phyloP scores from a whole-genome alignment of 1,139 yeast species.

The Scheffersomyces segobiensis region DNA sequence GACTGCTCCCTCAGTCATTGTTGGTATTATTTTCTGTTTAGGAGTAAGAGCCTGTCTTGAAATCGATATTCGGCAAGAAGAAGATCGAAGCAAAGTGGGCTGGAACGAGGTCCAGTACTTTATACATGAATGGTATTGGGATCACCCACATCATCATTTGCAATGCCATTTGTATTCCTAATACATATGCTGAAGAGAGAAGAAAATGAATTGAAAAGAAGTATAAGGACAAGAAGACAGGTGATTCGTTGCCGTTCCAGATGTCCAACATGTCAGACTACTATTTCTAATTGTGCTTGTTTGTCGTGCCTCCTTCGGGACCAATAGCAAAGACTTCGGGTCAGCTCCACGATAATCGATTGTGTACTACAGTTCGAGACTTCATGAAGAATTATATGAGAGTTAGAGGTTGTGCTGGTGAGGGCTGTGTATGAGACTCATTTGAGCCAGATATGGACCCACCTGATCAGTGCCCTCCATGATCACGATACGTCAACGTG shows the following conservation, averaged over 20 bases:
- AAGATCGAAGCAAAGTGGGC: neutral
- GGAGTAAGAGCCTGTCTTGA: conserved; percentile 8
- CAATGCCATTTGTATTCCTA: conserved; percentile 15
- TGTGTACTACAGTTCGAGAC: conserved; percentile 13
- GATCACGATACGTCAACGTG: neutral
- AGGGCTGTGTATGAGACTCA: conserved; percentile 2
- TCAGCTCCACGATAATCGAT: conserved; percentile 8
- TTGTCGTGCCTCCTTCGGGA: conserved; percentile 11
- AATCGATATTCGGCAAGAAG: conserved; percentile 8
- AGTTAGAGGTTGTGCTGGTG: conserved; percentile 3
- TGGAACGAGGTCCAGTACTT: conserved; percentile 1
- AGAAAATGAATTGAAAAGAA: conserved; percentile 4
- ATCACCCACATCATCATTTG: conserved; percentile 20
- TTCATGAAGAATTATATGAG: conserved; percentile 11
- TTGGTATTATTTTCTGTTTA: conserved; percentile 21
- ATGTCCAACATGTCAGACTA: neutral
- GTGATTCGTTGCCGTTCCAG: conserved; percentile 8
- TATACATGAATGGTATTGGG: conserved; percentile 8
- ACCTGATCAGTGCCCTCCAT: neutral
- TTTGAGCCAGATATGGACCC: neutral
- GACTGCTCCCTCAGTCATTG: conserved; percentile 30
- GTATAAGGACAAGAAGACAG: conserved; percentile 4
- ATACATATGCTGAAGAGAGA: conserved; percentile 5
- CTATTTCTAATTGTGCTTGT: conserved; percentile 7
- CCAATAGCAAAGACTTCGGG: conserved; percentile 8